A percentile compares a stretch with the other conserved stretches of the same genome.
phyloP scores from a whole-genome alignment of 192 early-diverging fungal genomes.

The Pilaira anomala region DNA sequence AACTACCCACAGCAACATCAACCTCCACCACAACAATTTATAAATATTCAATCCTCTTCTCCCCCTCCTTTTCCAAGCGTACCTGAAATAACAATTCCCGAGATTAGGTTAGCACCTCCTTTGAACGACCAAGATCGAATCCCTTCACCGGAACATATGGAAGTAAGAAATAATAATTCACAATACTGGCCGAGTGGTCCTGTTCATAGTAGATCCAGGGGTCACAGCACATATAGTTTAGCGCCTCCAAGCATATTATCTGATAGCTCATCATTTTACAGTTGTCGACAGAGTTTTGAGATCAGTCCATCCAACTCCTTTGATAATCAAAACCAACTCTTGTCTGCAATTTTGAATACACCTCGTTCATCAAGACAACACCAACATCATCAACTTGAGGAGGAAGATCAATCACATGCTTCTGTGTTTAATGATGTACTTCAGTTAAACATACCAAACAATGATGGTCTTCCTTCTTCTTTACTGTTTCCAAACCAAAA shows the following conservation, averaged over 20 bases:
- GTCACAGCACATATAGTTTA: slow-evolving; percentile 5
- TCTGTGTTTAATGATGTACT: background rate
- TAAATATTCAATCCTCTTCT: background rate
- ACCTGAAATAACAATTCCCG: slow-evolving; percentile 12
- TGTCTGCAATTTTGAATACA: background rate
- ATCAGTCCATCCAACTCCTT: slow-evolving; percentile 8
- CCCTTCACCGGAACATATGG: background rate
- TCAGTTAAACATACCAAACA: too few species aligned
- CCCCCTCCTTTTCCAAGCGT: slow-evolving; percentile 2
- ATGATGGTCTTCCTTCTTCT: too few species aligned
- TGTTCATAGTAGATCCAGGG: slow-evolving; percentile 1
- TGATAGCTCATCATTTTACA: background rate
- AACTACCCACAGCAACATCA: background rate
- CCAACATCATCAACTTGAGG: too few species aligned
- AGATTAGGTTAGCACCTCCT: slow-evolving; percentile 20
- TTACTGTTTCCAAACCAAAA: too few species aligned
- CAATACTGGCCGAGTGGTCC: too few species aligned
- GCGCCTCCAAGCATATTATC: slow-evolving; percentile 6
- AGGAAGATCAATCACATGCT: background rate
- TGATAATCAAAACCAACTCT: background rate
- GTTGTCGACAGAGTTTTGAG: slow-evolving; percentile 10
- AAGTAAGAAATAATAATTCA: background rate
- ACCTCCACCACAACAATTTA: background rate
- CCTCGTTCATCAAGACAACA: too few species aligned
- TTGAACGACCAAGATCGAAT: slow-evolving; percentile 1